Evolutionary conservation across 257 asterid species (phyloP), one percentile per base, ranked within the genome.

Genomic region (Ajuga chamaepitys): DNA sequence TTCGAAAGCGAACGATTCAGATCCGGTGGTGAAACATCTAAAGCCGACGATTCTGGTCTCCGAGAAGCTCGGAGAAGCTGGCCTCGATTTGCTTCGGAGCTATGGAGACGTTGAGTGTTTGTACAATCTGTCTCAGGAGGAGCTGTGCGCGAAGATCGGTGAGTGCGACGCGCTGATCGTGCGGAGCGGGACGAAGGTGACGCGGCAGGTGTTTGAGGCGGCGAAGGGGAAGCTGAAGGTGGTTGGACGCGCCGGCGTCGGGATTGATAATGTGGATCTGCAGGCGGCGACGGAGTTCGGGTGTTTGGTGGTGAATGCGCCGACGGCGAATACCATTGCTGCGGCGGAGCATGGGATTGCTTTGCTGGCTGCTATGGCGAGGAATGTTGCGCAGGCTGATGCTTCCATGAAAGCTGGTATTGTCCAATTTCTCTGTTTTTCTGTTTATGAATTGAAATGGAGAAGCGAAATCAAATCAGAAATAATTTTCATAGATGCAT

Each of bases 271-370:
- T 60, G 98, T 91, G 72, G 98, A 91, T 88, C 95, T 91, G 74
- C 95, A 84, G 74, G 96, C 96, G 13, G 98, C 98, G 9, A 91
- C 98, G 34, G 98, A 91, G 78, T 75, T 70, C 9, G 98, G 98
- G 0, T 91, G 98, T 40, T 76, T 91, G 46, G 96, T 91, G n/a
- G 96, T 91, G 13, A 91, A 91, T 67, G 98, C 98, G 9, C 98
- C 98, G 11, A 88, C 98, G 17, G 98, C 98, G 3, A 91, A 91
- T 25, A 91, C 98, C 35, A 83, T 91, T 66, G 98, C 98, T 2
- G 98, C 98, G 0, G 96, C 98, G 0, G 98, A 91, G 74, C 98
- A 91, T 66, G 96, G 90, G 7, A 88, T 91, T 26, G 95, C 98
- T 38, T 66, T 91, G 67, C 85, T 91, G 1, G 80, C 95, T 50